Percentiles rank a stretch among this genome's conserved stretches.
Evolutionary conservation across 768 basidiomycete species (phyloP).

Genomic region (Tulasnella sp.): DNA sequence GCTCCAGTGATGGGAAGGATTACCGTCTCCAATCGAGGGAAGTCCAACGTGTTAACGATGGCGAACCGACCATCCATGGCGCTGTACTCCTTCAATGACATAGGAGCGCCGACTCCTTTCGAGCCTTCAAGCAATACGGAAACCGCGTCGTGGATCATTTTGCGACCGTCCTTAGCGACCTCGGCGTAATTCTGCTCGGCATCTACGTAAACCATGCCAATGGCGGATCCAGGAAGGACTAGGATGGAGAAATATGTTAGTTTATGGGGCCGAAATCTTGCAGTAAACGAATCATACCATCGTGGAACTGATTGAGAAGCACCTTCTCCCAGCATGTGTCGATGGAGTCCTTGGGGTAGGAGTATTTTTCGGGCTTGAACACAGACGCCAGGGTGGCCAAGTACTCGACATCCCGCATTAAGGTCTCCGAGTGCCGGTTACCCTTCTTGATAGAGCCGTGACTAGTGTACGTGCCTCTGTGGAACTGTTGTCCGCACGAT

Average conservation of each 20-base stretch:
- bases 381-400: constrained; percentile 81
- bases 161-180: constrained; percentile 60
- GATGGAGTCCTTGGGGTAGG: constrained; percentile 75
- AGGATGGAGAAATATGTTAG: constrained; percentile 33
- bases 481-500: constrained; percentile 53
- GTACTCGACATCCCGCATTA: constrained; percentile 88
- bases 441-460: constrained; percentile 89
- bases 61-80: constrained; percentile 46
- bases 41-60: constrained; percentile 78
- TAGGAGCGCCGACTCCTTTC: constrained; percentile 40
- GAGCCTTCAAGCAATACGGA: constrained; percentile 43
- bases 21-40: constrained; percentile 75
- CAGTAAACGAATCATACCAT: constrained; percentile 49
- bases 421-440: constrained; percentile 89
- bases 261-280: not conserved
- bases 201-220: constrained; percentile 77
- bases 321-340: constrained; percentile 93
- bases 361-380: constrained; percentile 48
- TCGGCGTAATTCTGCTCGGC: constrained; percentile 82
- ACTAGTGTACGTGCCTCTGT: constrained; percentile 83
- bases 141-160: constrained; percentile 72
- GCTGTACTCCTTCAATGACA: constrained; percentile 33
- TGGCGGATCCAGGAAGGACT: constrained; percentile 89
- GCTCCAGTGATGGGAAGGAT: constrained; percentile 55
- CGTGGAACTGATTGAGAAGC: constrained; percentile 83